phyloP scores from a whole-genome alignment of 2,329 filamentous ascomycete species.

The Penicillium sp. region DNA sequence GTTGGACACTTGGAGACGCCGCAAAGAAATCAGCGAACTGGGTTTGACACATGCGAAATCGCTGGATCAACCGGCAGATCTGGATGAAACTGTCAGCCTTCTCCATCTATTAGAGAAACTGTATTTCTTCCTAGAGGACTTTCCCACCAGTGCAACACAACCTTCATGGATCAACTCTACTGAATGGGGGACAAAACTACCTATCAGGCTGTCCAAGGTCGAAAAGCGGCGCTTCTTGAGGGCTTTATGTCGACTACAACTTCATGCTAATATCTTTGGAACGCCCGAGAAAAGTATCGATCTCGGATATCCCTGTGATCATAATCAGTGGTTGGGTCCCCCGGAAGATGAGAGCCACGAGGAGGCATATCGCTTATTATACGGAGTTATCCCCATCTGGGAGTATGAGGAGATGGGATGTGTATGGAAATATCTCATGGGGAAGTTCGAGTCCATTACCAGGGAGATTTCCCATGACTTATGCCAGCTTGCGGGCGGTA shows the following conservation, averaged over 20 bases:
- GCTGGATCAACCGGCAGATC: slow-evolving; percentile 1
- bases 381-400: slow-evolving; percentile 22
- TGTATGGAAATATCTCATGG: slow-evolving; percentile 11
- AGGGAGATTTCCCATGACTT: background rate
- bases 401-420: slow-evolving; percentile 23
- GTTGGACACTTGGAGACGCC: slow-evolving; percentile 18
- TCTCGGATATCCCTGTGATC: too few relatives aligned
- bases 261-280: slow-evolving; percentile 16
- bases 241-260: slow-evolving; percentile 21
- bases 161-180: slow-evolving; percentile 1
- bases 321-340: background rate
- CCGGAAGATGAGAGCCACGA: background rate
- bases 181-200: slow-evolving; percentile 4
- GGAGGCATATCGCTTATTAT: slow-evolving; percentile 18
- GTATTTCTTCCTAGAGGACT: slow-evolving; percentile 10
- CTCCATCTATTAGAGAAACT: slow-evolving; percentile 6
- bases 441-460: background rate
- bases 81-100: slow-evolving; percentile 11
- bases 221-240: slow-evolving; percentile 15
- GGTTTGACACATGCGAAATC: background rate
- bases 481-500: background rate
- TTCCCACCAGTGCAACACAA: background rate
- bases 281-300: background rate
- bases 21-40: slow-evolving; percentile 12
- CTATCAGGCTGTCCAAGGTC: slow-evolving; percentile 7